These are phyloP conservation scores for Suhomyces taliae DNA, from an alignment of 1,139 yeast genomes.

Conservation along the genomic window DNA sequence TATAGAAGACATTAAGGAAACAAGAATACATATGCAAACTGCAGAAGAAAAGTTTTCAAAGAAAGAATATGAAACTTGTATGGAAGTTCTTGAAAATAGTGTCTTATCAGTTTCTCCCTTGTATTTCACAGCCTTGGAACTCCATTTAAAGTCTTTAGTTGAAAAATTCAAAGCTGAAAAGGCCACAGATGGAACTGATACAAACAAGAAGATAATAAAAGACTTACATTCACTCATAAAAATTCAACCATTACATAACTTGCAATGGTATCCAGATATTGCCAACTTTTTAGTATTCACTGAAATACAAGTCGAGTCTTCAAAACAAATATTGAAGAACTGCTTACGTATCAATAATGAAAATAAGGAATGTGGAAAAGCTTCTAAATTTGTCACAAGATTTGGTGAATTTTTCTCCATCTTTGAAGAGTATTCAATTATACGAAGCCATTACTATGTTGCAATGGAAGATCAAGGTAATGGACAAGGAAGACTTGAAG, in stretches of 20 bases:
- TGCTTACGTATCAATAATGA: constrained; percentile 76
- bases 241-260: constrained; percentile 31
- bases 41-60: constrained; percentile 17
- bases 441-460: constrained; percentile 37
- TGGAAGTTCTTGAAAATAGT: constrained; percentile 21
- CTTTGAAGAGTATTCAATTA: constrained; percentile 46
- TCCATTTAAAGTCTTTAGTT: constrained; percentile 21
- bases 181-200: constrained; percentile 7
- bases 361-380: constrained; percentile 49
- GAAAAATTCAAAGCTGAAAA: constrained; percentile 16
- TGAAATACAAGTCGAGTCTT: constrained; percentile 50
- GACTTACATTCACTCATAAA: constrained; percentile 29
- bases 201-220: constrained; percentile 23
- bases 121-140: constrained; percentile 20
- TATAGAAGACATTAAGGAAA: constrained; percentile 16
- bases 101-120: constrained; percentile 27
- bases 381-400: constrained; percentile 45
- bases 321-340: constrained; percentile 50
- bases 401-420: constrained; percentile 33
- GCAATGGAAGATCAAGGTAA: constrained; percentile 15
- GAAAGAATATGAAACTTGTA: constrained; percentile 21
- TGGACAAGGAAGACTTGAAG: constrained; percentile 11
- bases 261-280: constrained; percentile 30
- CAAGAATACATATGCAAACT: constrained; percentile 18
- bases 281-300: constrained; percentile 51